These are phyloP conservation scores for Cronartium ribicola DNA, from an alignment of 1,284 basidiomycete species.

Conservation along the genomic window DNA sequence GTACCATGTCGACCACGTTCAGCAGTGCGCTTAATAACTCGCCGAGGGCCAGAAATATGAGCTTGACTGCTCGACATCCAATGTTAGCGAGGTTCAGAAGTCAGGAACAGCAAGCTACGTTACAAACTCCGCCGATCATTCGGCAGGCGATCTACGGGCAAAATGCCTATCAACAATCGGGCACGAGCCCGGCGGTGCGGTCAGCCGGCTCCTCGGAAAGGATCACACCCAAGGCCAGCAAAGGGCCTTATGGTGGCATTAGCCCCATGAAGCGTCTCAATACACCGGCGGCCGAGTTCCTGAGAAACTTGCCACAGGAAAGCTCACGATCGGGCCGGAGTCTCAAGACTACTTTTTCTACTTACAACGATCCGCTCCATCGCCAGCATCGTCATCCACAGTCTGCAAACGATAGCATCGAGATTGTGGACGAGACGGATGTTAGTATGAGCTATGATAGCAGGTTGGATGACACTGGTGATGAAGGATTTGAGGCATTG, in stretches of 20 bases:
- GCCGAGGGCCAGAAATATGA: slow-evolving; percentile 50
- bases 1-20: slow-evolving; percentile 50
- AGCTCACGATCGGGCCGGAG: neutral
- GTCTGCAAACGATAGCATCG: slow-evolving; percentile 67
- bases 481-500: slow-evolving; percentile 81
- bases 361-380: slow-evolving; percentile 48
- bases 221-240: slow-evolving; percentile 38
- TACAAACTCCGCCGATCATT: slow-evolving; percentile 58
- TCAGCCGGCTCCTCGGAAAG: slow-evolving; percentile 27
- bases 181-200: slow-evolving; percentile 6
- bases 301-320: neutral
- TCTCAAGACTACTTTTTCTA: neutral
- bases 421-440: slow-evolving; percentile 51
- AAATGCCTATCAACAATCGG: neutral
- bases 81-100: slow-evolving; percentile 60
- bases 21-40: slow-evolving; percentile 36
- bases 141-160: slow-evolving; percentile 32
- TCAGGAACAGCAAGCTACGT: slow-evolving; percentile 58
- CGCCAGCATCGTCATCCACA: slow-evolving; percentile 49
- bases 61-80: slow-evolving; percentile 67
- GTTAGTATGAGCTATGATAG: slow-evolving; percentile 47
- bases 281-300: slow-evolving; percentile 21
- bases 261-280: slow-evolving; percentile 18
- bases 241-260: slow-evolving; percentile 43
- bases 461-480: slow-evolving; percentile 63